Percentiles rank a stretch among this genome's conserved stretches.
Evolutionary conservation across 768 basidiomycete species (phyloP).

Genomic region (Mycena floridula): DNA sequence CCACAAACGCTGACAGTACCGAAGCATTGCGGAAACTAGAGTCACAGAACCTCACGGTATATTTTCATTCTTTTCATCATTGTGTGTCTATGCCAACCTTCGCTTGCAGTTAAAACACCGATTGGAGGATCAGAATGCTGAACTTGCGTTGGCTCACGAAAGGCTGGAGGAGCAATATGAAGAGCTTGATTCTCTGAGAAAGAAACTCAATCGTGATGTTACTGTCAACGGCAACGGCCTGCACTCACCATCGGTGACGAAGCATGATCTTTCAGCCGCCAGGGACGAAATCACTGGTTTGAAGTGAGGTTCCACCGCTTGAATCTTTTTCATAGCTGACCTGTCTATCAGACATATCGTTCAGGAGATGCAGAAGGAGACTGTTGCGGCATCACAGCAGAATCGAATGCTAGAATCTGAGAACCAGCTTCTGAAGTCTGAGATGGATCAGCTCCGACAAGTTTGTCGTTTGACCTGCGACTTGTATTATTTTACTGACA

Average conservation of each 20-base stretch:
- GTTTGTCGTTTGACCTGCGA: constrained; percentile 25
- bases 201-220: constrained; percentile 55
- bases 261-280: constrained; percentile 42
- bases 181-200: constrained; percentile 53
- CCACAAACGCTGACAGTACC: constrained; percentile 11
- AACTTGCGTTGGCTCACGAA: constrained; percentile 22
- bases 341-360: constrained; percentile 63
- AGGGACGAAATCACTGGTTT: constrained; percentile 76
- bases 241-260: constrained; percentile 28
- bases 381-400: constrained; percentile 49
- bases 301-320: constrained; percentile 44
- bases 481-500: not conserved
- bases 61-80: constrained; percentile 5
- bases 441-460: constrained; percentile 69
- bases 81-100: not conserved
- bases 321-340: not conserved
- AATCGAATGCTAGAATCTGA: constrained; percentile 73
- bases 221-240: constrained; percentile 38
- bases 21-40: constrained; percentile 4
- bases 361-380: constrained; percentile 84
- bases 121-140: constrained; percentile 20
- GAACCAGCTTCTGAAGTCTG: constrained; percentile 61
- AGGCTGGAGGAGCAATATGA: constrained; percentile 27
- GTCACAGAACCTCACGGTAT: constrained; percentile 15
- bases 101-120: constrained; percentile 20